Evolutionary conservation across 208 protist genomes (phyloP), one percentile per base, ranked within the genome.

Genomic region (Acanthamoeba rhysodes): DNA sequence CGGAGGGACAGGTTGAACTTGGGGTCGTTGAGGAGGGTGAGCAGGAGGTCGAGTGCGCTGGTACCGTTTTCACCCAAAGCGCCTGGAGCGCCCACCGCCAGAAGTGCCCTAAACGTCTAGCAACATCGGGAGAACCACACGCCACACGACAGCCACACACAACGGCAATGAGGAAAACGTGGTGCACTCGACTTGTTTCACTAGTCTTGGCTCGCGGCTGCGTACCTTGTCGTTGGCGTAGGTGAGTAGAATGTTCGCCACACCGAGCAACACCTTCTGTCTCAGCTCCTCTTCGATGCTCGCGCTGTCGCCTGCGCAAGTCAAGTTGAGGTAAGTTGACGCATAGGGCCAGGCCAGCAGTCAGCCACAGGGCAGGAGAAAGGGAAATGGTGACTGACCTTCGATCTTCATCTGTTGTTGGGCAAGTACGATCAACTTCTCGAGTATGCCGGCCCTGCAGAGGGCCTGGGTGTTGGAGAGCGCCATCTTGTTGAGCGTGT

Each of bases 401-500:
- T 32, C 84, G 27, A 91, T 9, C 41, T 91, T 16, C 66, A 74
- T 34, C 53, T 93, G 87, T n/a, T 93, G 87, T 45, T 93, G 59
- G 22, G 87, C 91, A 6, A 94, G 74, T 22, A 53, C 37, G 74
- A 94, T 62, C 24, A 66, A 16, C 53, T 87, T 57, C 48, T 41
- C 27, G 53, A 94, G 72, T 8, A 94, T 22, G 50, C 70, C 91
- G n/a, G 53, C 32, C 74, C 66, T 94, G 57, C 14, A 94, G 18
- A 94, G 72, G 5, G 41, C 70, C 48, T 80, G 50, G 0, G 64
- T 94, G 70, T 94, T 94, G 74, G 53, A 87, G 41, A 94, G 91
- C 4, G 91, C 91, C 72, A 94, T 80, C 74, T 94, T 94, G 37
- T 94, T 94, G 48, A 94, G 72, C 32, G 91, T 45, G 70, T 94